Percentiles rank a stretch among this genome's conserved stretches.
These are phyloP conservation scores for Malbranchea zuffiana DNA, from an alignment of 2,329 filamentous ascomycete species.

Conservation along the genomic window DNA sequence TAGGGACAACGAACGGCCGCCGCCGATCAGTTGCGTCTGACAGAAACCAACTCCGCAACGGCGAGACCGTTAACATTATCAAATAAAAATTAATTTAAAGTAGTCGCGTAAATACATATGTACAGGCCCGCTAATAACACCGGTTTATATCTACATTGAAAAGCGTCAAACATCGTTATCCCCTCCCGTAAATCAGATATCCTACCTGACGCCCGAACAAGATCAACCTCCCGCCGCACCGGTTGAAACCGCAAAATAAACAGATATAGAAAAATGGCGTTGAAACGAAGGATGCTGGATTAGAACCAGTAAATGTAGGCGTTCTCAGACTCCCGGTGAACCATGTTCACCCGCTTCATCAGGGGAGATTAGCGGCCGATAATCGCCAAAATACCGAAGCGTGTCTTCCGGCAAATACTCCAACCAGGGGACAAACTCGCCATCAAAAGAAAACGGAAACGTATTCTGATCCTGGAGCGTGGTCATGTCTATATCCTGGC, in stretches of 20 bases:
- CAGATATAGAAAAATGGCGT: neutral
- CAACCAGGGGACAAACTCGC: slow-evolving; percentile 61
- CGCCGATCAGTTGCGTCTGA: no score
- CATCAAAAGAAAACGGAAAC: slow-evolving; percentile 34
- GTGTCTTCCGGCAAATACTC: slow-evolving; percentile 62
- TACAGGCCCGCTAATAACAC: no score
- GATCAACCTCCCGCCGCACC: no score
- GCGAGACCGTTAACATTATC: no score
- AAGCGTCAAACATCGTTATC: neutral
- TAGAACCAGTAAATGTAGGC: neutral
- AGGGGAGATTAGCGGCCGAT: slow-evolving; percentile 14
- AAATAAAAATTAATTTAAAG: no score
- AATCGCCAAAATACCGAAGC: slow-evolving; percentile 43
- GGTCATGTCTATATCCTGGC: slow-evolving; percentile 65
- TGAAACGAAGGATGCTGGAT: no score
- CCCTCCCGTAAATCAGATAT: no score
- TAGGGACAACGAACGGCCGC: no score
- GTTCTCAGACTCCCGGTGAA: neutral
- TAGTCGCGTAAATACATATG: no score
- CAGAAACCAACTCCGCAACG: no score
- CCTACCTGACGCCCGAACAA: no score
- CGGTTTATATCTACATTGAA: neutral
- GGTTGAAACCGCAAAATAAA: no score
- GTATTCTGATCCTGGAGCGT: slow-evolving; percentile 39
- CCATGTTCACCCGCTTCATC: neutral